phyloP scores from a whole-genome alignment of 164 flowering plant genomes.

The Aristolochia californica region DNA sequence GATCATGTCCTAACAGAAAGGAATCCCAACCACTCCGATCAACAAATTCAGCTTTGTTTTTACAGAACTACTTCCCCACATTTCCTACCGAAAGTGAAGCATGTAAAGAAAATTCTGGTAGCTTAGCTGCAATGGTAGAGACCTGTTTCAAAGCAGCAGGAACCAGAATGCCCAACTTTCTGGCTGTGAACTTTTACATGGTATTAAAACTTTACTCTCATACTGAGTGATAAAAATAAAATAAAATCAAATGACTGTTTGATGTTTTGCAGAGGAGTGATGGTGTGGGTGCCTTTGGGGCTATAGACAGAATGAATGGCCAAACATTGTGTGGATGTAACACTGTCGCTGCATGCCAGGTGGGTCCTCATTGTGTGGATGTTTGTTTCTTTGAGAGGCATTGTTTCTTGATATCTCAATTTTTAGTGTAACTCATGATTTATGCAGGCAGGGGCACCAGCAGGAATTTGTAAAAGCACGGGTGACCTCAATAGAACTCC shows the following conservation, averaged over 20 bases:
- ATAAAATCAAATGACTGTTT: background rate
- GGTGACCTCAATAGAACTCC: slow-evolving; percentile 29
- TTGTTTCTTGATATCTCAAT: background rate
- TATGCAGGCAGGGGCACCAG: slow-evolving; percentile 70
- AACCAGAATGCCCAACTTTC: slow-evolving; percentile 72
- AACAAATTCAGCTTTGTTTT: slow-evolving; percentile 57
- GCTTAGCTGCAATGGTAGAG: slow-evolving; percentile 59
- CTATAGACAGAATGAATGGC: slow-evolving; percentile 81
- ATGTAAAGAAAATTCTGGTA: slow-evolving; percentile 83
- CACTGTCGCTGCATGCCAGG: slow-evolving; percentile 71
- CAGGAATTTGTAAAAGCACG: slow-evolving; percentile 63
- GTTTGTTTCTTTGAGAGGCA: background rate
- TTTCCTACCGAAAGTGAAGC: slow-evolving; percentile 55
- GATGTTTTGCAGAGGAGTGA: slow-evolving; percentile 73
- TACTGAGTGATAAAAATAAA: background rate
- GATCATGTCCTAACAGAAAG: slow-evolving; percentile 77
- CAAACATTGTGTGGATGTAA: slow-evolving; percentile 71
- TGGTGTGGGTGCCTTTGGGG: slow-evolving; percentile 90
- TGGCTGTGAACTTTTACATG: slow-evolving; percentile 97
- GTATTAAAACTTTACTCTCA: slow-evolving; percentile 30
- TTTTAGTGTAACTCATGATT: background rate
- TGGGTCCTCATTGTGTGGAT: background rate
- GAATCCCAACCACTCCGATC: slow-evolving; percentile 73
- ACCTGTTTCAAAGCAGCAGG: slow-evolving; percentile 85
- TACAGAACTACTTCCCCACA: slow-evolving; percentile 85